Conservation (phyloP, 2,329 filamentous ascomycete genomes). For the Ambrosiella beaveri region DNA sequence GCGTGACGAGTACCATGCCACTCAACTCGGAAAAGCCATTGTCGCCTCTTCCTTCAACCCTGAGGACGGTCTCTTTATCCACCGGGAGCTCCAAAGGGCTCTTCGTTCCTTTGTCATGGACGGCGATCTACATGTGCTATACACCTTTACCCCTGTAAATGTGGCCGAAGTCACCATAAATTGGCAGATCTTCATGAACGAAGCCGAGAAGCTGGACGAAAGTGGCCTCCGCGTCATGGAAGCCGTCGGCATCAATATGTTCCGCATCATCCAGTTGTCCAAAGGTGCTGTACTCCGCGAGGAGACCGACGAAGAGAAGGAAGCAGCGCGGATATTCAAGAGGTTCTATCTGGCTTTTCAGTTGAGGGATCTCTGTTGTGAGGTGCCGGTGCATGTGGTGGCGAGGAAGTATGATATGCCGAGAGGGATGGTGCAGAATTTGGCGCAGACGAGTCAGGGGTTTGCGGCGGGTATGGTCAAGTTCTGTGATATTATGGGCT, state of each 20-base stretch:
- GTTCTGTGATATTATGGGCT: constrained; percentile 62
- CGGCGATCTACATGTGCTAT: constrained; percentile 63
- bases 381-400: constrained; percentile 52
- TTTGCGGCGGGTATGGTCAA: constrained; percentile 67
- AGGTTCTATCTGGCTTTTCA: constrained; percentile 62
- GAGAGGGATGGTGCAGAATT: constrained; percentile 51
- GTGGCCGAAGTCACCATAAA: constrained; percentile 36
- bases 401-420: constrained; percentile 54
- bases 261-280: constrained; percentile 50
- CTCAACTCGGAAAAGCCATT: constrained; percentile 50
- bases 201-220: constrained; percentile 53
- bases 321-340: constrained; percentile 45
- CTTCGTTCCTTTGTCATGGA: constrained; percentile 63
- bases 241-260: constrained; percentile 52
- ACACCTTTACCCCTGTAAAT: constrained; percentile 59
- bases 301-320: constrained; percentile 40
- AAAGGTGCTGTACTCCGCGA: constrained; percentile 50
- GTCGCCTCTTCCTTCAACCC: constrained; percentile 57
- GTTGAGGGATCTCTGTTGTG: constrained; percentile 63
- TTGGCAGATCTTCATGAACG: constrained; percentile 55
- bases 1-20: constrained; percentile 38
- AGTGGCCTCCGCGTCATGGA: constrained; percentile 51
- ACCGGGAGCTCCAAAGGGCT: constrained; percentile 49
- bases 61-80: constrained; percentile 56
- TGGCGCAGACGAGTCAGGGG: constrained; percentile 59